Evolutionary conservation across 371 early-diverging fungal species (phyloP).

Genomic region (Capillidium rhysosporum): DNA sequence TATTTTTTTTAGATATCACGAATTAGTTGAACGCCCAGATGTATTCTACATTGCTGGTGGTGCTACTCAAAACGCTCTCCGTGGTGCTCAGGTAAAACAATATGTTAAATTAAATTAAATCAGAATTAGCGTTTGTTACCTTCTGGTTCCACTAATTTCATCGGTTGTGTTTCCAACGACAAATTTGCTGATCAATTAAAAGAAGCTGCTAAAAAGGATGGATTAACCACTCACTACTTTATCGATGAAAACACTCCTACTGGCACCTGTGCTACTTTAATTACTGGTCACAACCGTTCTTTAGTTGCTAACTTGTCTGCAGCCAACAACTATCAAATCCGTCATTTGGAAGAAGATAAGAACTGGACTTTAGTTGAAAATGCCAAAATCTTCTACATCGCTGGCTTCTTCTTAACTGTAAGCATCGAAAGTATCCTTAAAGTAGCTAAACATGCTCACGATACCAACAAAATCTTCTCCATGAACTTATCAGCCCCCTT

Average conservation of each 20-base stretch:
- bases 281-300: constrained; percentile 76
- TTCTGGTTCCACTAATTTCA: constrained; percentile 62
- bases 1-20: constrained; percentile 5
- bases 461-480: constrained; percentile 49
- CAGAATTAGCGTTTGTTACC: constrained; percentile 53
- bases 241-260: constrained; percentile 53
- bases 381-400: constrained; percentile 76
- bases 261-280: constrained; percentile 84
- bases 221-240: constrained; percentile 69
- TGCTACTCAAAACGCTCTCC: constrained; percentile 86
- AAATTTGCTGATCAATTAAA: constrained; percentile 47
- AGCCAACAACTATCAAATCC: constrained; percentile 67
- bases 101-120: neutral
- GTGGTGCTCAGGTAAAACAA: constrained; percentile 44
- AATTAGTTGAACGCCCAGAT: constrained; percentile 8
- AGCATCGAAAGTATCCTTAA: constrained; percentile 56
- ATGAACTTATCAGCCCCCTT: constrained; percentile 94
- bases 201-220: constrained; percentile 61
- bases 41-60: constrained; percentile 87
- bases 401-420: constrained; percentile 83
- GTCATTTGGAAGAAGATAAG: constrained; percentile 47
- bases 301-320: constrained; percentile 85
- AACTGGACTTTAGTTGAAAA: constrained; percentile 74
- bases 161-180: constrained; percentile 83
- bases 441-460: constrained; percentile 75